Base-by-base conservation (phyloP, 805 yeast genomes). In the Candida silvatica region DNA sequence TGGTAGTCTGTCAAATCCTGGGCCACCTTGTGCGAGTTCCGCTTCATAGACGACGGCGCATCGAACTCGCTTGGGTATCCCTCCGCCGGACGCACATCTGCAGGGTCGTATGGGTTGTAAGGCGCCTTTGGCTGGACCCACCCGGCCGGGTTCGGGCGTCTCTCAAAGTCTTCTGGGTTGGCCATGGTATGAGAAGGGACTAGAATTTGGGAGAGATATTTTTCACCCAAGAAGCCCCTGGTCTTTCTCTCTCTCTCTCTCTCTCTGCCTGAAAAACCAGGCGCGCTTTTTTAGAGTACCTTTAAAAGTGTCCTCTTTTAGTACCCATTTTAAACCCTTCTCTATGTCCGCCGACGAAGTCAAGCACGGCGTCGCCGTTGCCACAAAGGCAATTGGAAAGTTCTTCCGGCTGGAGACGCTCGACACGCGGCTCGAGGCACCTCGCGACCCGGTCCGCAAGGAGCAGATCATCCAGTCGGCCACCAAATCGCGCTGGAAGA, bases 1-100 rank as follows among this genome's bases (percentile, higher is more conserved):
- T 74, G 70, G 51, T 75, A 80, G 52, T 80, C 85, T 1, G 79
- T 66, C 5, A 84, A 77, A 45, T 71, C 76, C 45, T 67, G 67
- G 3, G 88, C 87, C n/a, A 77, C 58, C 6, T 43, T 42, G 3
- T 59, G 58, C 3, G 49, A 42, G 36, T 51, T 75, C 15, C 58
- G 53, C 19, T 81, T 75, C 22, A 71, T 65, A 28, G 65, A 62
- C 1, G 83, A 78, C 0, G 92, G 90, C 1, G 77, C 58, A 38
- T 71, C 66, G 60, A 68, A 85, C 53, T 84, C 95, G 18, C 87
- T 77, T 1, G 95, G 95, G 44, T 85, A 84, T 2, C 95, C 94
- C 50, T 77, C 77, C 0, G 94, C 71, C 0, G 95, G 94, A 31
- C 95, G 64, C 27, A 62, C 52, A 50, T 84, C 95, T 1, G 71